Evolutionary conservation across 208 protist species (phyloP), one percentile per base, ranked within the genome.

Genomic region (Trypanosoma avium): DNA sequence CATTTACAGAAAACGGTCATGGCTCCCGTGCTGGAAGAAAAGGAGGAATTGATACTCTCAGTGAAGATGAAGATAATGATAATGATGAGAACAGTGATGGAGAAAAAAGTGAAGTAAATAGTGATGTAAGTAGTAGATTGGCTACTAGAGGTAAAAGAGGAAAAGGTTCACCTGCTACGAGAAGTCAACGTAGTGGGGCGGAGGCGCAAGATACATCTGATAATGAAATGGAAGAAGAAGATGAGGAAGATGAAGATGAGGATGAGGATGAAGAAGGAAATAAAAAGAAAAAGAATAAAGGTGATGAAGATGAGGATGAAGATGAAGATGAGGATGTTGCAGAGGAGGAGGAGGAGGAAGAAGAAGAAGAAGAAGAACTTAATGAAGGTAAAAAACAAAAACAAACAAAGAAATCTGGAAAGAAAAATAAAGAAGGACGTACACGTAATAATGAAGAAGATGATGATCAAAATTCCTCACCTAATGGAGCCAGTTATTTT

Each of bases 401-500:
- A 24, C 22, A 30, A 17, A 68, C 61, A 33, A 8, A n/a, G 4
- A 21, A 4, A 6, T 10, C 21, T 27, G 19, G 7, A 35, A 46
- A 40, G 9, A 46, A 65, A 21, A 36, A 30, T 32, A 49, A 10
- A 9, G 48, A 63, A 35, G 3, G n/a, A n/a, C n/a, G n/a, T n/a
- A n/a, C n/a, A n/a, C n/a, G n/a, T n/a, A n/a, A 62, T 7, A 38
- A 58, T 1, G 22, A 35, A 21, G 21, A 69, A 0, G 42, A 72
- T 43, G 57, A 70, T 21, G 38, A 58, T 45, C 17, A 24, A 12
- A 53, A 48, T 29, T 22, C 49, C 13, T 19, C 29, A 21, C 43
- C 49, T 8, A 9, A 35, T 15, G 48, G n/a, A 26, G 49, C 55
- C 4, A 79, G 48, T 45, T 93, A 94, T 70, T 61, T 77, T 53